Evolutionary conservation across 2,329 filamentous ascomycete species (phyloP).

Genomic region (Botrytis deweyae): DNA sequence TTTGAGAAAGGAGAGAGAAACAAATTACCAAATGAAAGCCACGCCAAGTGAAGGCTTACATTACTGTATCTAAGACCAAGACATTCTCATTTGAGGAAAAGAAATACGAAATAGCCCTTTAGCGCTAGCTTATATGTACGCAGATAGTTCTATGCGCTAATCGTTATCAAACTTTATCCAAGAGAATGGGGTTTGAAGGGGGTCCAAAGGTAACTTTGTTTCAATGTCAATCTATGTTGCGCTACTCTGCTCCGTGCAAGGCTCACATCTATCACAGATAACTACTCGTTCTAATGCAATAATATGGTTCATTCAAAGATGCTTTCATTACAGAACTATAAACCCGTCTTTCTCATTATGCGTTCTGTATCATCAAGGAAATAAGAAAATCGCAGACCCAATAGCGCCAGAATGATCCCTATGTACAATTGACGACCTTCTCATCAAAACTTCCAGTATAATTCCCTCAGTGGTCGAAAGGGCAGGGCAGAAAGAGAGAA

Average conservation of each 20-base stretch:
- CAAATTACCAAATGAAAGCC: not conserved
- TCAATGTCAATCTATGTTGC: conserved; percentile 1
- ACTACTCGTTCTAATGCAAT: not conserved
- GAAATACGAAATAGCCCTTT: not conserved
- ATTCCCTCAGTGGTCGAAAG: not conserved
- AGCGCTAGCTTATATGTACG: conserved; percentile 1
- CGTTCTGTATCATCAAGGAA: conserved; percentile 34
- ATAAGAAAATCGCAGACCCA: conserved; percentile 31
- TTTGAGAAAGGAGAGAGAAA: not conserved
- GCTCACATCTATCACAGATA: not conserved
- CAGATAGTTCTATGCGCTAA: not conserved
- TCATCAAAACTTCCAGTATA: conserved; percentile 15
- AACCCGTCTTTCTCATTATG: conserved; percentile 25
- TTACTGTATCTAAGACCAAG: not conserved
- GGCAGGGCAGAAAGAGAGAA: conserved; percentile 8
- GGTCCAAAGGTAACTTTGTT: not conserved
- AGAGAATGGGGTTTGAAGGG: not conserved
- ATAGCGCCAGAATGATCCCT: conserved; percentile 38
- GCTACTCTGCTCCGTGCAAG: not conserved
- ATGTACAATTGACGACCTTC: conserved; percentile 34
- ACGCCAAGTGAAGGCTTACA: conserved; percentile 4
- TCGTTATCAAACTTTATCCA: conserved; percentile 7
- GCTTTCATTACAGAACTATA: conserved; percentile 7
- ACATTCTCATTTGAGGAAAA: not conserved
- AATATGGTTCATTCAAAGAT: not conserved